Evolutionary conservation across 257 asterid genomes (phyloP), one percentile per base, ranked within the genome.

Genomic region (Solanum lycopersicoides): DNA sequence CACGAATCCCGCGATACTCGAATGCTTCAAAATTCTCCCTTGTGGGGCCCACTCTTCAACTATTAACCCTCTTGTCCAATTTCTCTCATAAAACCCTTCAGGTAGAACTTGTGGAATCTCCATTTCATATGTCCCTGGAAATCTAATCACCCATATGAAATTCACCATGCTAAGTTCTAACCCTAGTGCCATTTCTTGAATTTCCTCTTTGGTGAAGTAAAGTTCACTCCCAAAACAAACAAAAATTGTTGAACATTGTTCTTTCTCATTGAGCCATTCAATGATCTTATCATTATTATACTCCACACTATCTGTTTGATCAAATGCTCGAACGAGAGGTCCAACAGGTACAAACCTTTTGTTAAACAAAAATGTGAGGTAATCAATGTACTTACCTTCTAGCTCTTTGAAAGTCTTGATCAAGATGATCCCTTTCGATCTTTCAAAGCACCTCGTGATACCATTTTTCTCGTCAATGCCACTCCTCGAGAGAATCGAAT

Each of bases 211-310:
- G 9, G 93, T 82, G 87, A 94, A 42, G 92, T 89, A 94, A 53
- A 91, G 91, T 86, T 95, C 97, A 86, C 88, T 93, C n/a, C 97
- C 97, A 76, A 95, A 93, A 2, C 93, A 91, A 86, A 90, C 93
- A 68, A 94, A 91, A 44, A 94, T 89, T 15, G 95, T 91, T n/a
- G 98, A 93, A 13, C 86, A 82, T 8, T 12, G 32, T 12, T 83
- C 90, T 87, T 89, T 93, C 79, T 60, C 79, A 72, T 88, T 89
- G 9, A 95, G 92, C 98, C 98, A 95, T 41, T 90, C 87, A 12
- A 91, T 76, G 63, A 93, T 87, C 28, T 80, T 5, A 21, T 39
- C 89, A 11, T 18, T 30, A 9, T 68, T 30, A 9, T 68, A 4
- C 0, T 30, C 72, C 71, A 82, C 71, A 9, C 87, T 80, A 28